phyloP scores from a whole-genome alignment of 345 rosid genomes.

The Salix exigua region DNA sequence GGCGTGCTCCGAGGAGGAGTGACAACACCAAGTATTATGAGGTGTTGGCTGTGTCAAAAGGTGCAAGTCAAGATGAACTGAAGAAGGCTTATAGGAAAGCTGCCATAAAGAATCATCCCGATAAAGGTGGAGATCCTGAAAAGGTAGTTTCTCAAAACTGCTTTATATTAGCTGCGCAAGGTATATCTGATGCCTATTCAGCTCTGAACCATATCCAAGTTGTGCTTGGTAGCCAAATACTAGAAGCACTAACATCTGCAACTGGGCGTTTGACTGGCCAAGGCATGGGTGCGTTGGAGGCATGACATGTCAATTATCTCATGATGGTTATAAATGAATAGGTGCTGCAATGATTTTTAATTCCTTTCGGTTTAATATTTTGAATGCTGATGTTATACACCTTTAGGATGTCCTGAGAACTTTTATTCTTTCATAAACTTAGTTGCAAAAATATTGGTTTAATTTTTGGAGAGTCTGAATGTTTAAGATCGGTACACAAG shows the following conservation, averaged over 20 bases:
- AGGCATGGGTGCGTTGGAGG: not conserved
- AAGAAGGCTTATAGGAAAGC: constrained; percentile 60
- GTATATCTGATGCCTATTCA: not conserved
- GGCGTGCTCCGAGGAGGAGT: constrained; percentile 36
- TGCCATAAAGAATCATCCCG: constrained; percentile 65
- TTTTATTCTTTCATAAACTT: not conserved
- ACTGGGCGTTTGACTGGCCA: not conserved
- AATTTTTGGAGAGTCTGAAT: not conserved
- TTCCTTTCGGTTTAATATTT: not conserved
- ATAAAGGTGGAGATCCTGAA: constrained; percentile 66
- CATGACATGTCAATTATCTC: not conserved
- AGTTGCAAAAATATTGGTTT: not conserved
- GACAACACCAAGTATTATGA: constrained; percentile 40
- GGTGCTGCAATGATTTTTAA: not conserved
- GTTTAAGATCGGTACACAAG: not conserved
- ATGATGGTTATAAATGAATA: not conserved
- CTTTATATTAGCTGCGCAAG: not conserved
- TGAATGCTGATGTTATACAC: not conserved
- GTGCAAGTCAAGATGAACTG: constrained; percentile 47
- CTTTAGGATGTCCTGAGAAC: not conserved
- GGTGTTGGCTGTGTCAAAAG: constrained; percentile 47
- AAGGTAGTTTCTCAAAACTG: constrained; percentile 29
- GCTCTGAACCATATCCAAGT: not conserved
- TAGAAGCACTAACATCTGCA: not conserved
- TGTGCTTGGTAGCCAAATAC: not conserved